These are phyloP conservation scores for Alternaria hordeiaustralica DNA, from an alignment of 2,329 filamentous ascomycete genomes.

Conservation along the genomic window DNA sequence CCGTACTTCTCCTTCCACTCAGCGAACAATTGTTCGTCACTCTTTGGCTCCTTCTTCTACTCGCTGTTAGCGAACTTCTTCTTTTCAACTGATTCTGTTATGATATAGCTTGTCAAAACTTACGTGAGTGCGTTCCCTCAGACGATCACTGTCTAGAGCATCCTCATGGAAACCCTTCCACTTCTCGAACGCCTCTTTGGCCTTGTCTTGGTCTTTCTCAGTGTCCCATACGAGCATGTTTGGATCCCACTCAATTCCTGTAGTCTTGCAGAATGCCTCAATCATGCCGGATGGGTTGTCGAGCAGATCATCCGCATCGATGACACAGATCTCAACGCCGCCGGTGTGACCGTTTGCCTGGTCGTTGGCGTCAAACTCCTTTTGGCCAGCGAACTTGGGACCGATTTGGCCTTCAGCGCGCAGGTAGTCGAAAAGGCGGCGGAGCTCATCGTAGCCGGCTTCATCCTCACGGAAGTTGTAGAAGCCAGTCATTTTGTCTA, in stretches of 20 bases:
- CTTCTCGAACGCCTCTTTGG: conserved; percentile 84
- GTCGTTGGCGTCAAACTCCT: conserved; percentile 41
- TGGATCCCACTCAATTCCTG: conserved; percentile 76
- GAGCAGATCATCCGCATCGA: conserved; percentile 93
- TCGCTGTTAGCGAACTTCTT: background rate
- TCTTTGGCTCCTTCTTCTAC: conserved; percentile 67
- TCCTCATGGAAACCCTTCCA: conserved; percentile 98
- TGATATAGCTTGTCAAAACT: conserved; percentile 28
- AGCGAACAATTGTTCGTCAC: conserved; percentile 69
- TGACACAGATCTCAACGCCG: conserved; percentile 74
- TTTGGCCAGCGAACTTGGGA: conserved; percentile 64
- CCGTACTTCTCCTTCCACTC: conserved; percentile 80
- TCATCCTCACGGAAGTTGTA: conserved; percentile 85
- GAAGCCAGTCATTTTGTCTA: conserved; percentile 83
- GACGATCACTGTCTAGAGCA: conserved; percentile 79
- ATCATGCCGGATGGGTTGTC: conserved; percentile 81
- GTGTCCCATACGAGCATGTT: conserved; percentile 87
- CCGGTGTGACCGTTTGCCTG: conserved; percentile 42
- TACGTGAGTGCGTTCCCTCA: conserved; percentile 73
- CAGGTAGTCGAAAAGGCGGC: conserved; percentile 86
- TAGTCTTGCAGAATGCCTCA: conserved; percentile 78
- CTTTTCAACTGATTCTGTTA: too few species aligned
- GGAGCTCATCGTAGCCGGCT: conserved; percentile 88
- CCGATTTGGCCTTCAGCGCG: conserved; percentile 72
- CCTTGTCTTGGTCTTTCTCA: conserved; percentile 71